Evolutionary conservation across 2,329 filamentous ascomycete genomes (phyloP), one percentile per base, ranked within the genome.

Genomic region (Furcasterigmium furcatum): DNA sequence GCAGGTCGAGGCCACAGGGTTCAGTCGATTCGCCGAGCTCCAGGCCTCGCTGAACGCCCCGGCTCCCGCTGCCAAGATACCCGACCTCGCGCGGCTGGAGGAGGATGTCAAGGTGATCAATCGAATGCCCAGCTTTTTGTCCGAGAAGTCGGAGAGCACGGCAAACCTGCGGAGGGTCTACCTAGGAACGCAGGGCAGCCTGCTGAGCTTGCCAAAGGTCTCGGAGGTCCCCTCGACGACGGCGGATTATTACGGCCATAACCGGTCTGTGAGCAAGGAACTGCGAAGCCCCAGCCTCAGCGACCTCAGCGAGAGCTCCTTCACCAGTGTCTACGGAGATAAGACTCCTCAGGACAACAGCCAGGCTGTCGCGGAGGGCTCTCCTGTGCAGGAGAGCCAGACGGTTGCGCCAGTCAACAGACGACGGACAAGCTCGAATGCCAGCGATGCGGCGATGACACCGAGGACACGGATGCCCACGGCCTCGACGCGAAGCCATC

Each of bases 221-320:
- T 64, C 64, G 0, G 75, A 77, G 40, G 13, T 36, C 41, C 16
- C 24, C 12, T 12, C 7, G 24, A 68, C 24, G 55, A 27, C 7
- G 24, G 24, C 24, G 24, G 24, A 27, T n/a, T n/a, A n/a, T n/a
- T n/a, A 58, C 3, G 58, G 60, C 13, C 63, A 67, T 20, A 58
- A 20, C 55, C 34, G 34, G 16, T 36, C 34, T 16, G 18, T 16
- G 18, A 36, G 34, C n/a, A 60, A 14, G 44, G 54, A 42, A 43
- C 56, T 79, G 47, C 69, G 68, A 22, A 87, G 82, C 52, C 82
- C 83, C 4, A 77, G 74, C 27, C 63, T 86, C 41, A 86, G 83
- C 52, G 70, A 85, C 12, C 62, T 87, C 50, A 86, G 82, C 52
- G 82, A 86, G 59, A 85, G 82, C 58, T 86, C 82, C 0, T 85